Evolutionary conservation across 139 green algal genomes (phyloP).

Genomic region (Axilococcus clingmanii): DNA sequence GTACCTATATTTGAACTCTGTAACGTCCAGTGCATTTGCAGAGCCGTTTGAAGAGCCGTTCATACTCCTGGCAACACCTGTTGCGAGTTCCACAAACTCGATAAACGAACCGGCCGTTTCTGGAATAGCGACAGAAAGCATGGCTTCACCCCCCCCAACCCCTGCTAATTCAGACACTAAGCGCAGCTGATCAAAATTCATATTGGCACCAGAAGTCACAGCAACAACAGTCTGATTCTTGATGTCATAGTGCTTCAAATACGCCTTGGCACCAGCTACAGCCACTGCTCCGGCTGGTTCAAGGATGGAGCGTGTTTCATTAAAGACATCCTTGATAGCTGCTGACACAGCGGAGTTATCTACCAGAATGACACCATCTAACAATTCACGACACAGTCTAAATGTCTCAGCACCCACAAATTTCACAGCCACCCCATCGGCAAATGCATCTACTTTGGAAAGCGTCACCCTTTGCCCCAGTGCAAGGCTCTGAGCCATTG

Average conservation of each 20-base stretch:
- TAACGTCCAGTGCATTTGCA: slow-evolving; percentile 45
- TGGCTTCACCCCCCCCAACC: slow-evolving; percentile 74
- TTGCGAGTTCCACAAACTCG: slow-evolving; percentile 43
- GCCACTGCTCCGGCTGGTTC: slow-evolving; percentile 88
- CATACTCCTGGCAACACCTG: slow-evolving; percentile 11
- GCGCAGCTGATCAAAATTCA: slow-evolving; percentile 95
- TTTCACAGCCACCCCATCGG: slow-evolving; percentile 48
- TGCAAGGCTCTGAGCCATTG: slow-evolving; percentile 75
- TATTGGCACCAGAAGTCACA: slow-evolving; percentile 64
- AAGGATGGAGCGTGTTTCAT: slow-evolving; percentile 76
- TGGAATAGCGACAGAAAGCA: slow-evolving; percentile 75
- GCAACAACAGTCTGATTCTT: slow-evolving; percentile 46
- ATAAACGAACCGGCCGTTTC: slow-evolving; percentile 66
- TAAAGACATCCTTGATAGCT: slow-evolving; percentile 90
- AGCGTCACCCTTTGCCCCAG: slow-evolving; percentile 60
- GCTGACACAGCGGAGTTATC: slow-evolving; percentile 71
- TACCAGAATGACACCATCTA: slow-evolving; percentile 89
- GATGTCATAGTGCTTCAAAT: not conserved
- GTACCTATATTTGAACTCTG: slow-evolving; percentile 28
- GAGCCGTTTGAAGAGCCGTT: too few relatives aligned
- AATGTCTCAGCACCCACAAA: slow-evolving; percentile 84
- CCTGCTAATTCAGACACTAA: slow-evolving; percentile 90
- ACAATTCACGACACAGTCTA: slow-evolving; percentile 69
- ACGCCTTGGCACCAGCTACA: slow-evolving; percentile 77
- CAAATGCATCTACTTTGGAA: slow-evolving; percentile 82